Base-by-base conservation (phyloP, 495 filamentous ascomycete genomes). In the Tetracladium setigerum region DNA sequence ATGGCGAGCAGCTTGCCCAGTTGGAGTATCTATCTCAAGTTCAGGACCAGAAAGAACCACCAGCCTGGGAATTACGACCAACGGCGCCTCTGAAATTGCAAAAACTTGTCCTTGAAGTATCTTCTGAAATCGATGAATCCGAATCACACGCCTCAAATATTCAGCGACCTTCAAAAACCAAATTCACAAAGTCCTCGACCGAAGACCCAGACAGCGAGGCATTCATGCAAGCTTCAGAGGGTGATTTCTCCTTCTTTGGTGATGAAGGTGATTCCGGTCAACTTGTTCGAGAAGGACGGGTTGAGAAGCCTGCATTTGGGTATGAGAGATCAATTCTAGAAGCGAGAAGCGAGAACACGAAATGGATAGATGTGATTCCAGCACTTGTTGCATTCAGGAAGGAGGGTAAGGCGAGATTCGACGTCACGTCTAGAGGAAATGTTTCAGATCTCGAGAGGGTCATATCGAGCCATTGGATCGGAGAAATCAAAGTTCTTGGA, bases 191-290 rank as follows among this genome's bases (percentile, higher is more conserved):
- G 47, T 82, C 78, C 27, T 73, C 73, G 18, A 82, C 79, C 0
- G 80, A 79, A 38, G 79, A 83, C 41, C 60, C 70, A 8, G 80
- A 84, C 50, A 70, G 68, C 10, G 80, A 84, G 57, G 61, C 69
- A 3, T 70, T 84, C 12, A 82, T 78, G 78, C 67, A 74, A 30
- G 78, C 77, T 17, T 74, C 76, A 7, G 65, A 71, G 34, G 61
- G 71, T 22, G 80, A 84, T 50, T 84, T 82, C 50, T 79, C 76
- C 33, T 84, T 84, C 62, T 84, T 84, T 47, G 75, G 68, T 1
- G 7, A 27, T 27, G 77, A 79, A 38, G 77, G 76, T 33, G 79
- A 82, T 57, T 77, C 72, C 24, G 74, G 74, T 5, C 62, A 81
- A 6, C 75, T 55, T 10, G 38, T 55, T 39, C 31, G 30, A n/a